These are phyloP conservation scores for Chenopodium berlandieri DNA, from an alignment of 148 eudicot genomes.

Conservation along the genomic window DNA sequence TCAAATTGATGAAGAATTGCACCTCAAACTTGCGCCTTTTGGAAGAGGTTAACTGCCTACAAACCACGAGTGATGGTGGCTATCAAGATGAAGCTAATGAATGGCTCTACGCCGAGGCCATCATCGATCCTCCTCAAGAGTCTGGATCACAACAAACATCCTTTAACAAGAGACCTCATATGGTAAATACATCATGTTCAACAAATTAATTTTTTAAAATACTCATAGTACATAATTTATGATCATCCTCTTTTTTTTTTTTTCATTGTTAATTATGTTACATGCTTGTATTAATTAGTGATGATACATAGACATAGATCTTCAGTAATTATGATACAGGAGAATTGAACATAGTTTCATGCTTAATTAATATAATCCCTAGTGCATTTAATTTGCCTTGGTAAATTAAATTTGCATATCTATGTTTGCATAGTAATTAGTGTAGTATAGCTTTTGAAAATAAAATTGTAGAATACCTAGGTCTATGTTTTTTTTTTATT, in stretches of 20 bases:
- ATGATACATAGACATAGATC: conserved; percentile 28
- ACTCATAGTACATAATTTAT: background rate
- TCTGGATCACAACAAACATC: conserved; percentile 39
- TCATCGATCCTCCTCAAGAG: conserved; percentile 32
- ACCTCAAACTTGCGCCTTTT: conserved; percentile 17
- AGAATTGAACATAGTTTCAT: background rate
- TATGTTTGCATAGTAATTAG: conserved; percentile 26
- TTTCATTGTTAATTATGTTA: conserved; percentile 6
- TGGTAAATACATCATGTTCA: conserved; percentile 34
- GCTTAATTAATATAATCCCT: conserved; percentile 19
- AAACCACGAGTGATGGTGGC: conserved; percentile 28
- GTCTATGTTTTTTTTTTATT: background rate
- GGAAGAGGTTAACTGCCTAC: conserved; percentile 35
- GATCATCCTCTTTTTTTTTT: background rate
- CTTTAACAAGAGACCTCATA: conserved; percentile 54
- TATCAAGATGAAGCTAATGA: conserved; percentile 36
- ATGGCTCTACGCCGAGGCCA: conserved; percentile 43
- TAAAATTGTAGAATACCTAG: background rate
- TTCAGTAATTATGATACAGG: conserved; percentile 23
- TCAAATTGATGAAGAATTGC: conserved; percentile 18
- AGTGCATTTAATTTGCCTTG: conserved; percentile 27
- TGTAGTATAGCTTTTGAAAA: conserved; percentile 4
- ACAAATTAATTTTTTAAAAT: no score
- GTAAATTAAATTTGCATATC: conserved; percentile 30
- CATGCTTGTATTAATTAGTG: conserved; percentile 14